Evolutionary conservation across 345 rosid genomes (phyloP), one percentile per base, ranked within the genome.

Genomic region (Eutrema japonicum): DNA sequence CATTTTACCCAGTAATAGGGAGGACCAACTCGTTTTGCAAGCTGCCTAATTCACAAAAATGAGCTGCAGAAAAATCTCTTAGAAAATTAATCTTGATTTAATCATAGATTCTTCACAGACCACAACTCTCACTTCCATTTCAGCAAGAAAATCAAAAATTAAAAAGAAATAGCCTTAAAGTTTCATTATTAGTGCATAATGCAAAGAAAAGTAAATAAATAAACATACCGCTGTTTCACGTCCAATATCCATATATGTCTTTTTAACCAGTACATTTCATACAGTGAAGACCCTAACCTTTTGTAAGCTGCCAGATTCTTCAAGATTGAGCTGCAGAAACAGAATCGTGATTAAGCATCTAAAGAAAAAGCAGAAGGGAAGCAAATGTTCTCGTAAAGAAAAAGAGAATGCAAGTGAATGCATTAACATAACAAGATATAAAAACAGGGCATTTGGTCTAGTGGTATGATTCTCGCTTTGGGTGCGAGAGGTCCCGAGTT

Each of bases 401-500:
- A 22, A 16, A 38, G 32, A 59, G 30, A 26, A 22, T 40, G 11
- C 62, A 35, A 37, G 46, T 1, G 53, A 22, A 22, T 22, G 41
- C 41, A 45, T 8, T 30, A 14, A 63, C 54, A 2, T 8, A 16
- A 47, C 12, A 22, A 53, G 42, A 53, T 14, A 7, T 22, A 65
- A 53, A 18, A 12, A 57, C 57, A 0, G 77, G 88, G 88, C 86
- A 84, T 84, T 87, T 85, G 86, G 89, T 86, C 88, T 88, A 88
- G 91, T 89, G 89, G 92, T 83, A 85, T 85, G 89, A 87, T 89
- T 88, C 91, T 89, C 75, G 87, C 89, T 92, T 86, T 83, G 88
- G 93, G 89, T 84, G 92, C 83, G 80, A 90, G 92, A 87, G 85
- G 87, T 89, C 92, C 85, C 76, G 81, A 89, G 88, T 83, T 85